Conservation (phyloP, 2,329 filamentous ascomycete species). For the Colletotrichum tamarilloi region DNA sequence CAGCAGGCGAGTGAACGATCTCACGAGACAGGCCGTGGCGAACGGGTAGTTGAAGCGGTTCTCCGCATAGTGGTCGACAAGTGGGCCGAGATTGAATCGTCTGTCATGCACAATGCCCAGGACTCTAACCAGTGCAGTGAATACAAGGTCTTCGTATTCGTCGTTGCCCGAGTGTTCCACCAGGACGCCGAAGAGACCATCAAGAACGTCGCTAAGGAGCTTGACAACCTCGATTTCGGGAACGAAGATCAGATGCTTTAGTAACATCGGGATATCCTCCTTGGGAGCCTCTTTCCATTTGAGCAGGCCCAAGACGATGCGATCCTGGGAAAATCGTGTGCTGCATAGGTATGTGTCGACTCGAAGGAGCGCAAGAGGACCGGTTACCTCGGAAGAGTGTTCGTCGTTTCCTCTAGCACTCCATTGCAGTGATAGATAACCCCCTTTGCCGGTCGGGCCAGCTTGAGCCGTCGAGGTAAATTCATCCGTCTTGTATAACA, state of each 20-base stretch:
- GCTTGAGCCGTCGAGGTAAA: constrained; percentile 77
- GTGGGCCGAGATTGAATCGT: constrained; percentile 88
- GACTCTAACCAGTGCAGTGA: constrained; percentile 89
- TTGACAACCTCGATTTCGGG: constrained; percentile 98
- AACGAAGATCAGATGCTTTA: constrained; percentile 90
- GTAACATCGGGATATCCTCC: constrained; percentile 76
- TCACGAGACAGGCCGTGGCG: constrained; percentile 86
- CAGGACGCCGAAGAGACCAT: constrained; percentile 89
- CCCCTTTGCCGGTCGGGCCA: constrained; percentile 77
- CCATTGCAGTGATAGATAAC: constrained; percentile 89
- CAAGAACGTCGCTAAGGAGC: constrained; percentile 87
- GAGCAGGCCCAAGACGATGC: constrained; percentile 83
- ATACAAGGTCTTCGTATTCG: constrained; percentile 92
- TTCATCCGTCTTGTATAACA: constrained; percentile 93
- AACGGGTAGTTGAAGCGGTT: constrained; percentile 93
- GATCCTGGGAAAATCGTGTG: constrained; percentile 93
- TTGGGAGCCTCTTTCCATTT: constrained; percentile 85
- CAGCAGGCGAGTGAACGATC: constrained; percentile 86
- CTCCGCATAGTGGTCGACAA: constrained; percentile 93
- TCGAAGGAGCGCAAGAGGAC: constrained; percentile 81
- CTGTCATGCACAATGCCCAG: constrained; percentile 94
- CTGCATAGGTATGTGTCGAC: constrained; percentile 92
- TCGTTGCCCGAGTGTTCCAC: constrained; percentile 92
- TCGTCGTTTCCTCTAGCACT: constrained; percentile 74
- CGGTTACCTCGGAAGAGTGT: constrained; percentile 79